A percentile compares a stretch with the other conserved stretches of the same genome.
These are phyloP conservation scores for Phlebiopsis flavidoalba DNA, from an alignment of 768 basidiomycete genomes.

Conservation along the genomic window DNA sequence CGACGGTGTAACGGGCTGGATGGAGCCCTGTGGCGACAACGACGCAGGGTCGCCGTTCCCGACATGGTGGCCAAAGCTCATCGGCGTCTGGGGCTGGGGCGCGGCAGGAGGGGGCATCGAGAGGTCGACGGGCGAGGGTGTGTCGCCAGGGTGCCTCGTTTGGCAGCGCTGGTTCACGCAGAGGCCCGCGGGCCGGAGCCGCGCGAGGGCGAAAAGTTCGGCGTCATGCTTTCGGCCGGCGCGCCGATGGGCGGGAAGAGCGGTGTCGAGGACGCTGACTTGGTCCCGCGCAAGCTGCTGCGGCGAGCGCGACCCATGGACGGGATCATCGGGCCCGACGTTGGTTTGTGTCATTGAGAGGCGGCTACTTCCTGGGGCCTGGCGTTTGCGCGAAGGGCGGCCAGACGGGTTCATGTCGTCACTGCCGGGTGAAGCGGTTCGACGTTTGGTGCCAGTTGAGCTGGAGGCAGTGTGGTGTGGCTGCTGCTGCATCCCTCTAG, in stretches of 20 bases:
- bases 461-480: background rate
- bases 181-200: background rate
- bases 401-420: slow-evolving; percentile 36
- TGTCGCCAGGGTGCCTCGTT: slow-evolving; percentile 36
- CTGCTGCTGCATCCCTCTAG: slow-evolving; percentile 9
- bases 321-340: background rate
- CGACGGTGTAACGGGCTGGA: slow-evolving; percentile 84
- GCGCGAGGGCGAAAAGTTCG: slow-evolving; percentile 17
- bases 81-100: slow-evolving; percentile 23
- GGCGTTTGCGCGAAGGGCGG: slow-evolving; percentile 45
- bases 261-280: slow-evolving; percentile 58
- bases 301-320: background rate
- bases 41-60: background rate
- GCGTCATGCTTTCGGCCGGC: slow-evolving; percentile 36
- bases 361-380: slow-evolving; percentile 38
- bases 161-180: background rate
- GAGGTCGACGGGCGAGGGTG: slow-evolving; percentile 84
- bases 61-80: slow-evolving; percentile 1
- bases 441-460: slow-evolving; percentile 40
- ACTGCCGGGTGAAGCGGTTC: slow-evolving; percentile 47
- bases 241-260: slow-evolving; percentile 33
- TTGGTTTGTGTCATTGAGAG: slow-evolving; percentile 26
- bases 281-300: slow-evolving; percentile 27
- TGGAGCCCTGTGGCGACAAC: slow-evolving; percentile 22
- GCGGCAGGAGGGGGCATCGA: slow-evolving; percentile 85